Base-by-base conservation (phyloP, 352 stramenopile species). In the Bremia lactucae region DNA sequence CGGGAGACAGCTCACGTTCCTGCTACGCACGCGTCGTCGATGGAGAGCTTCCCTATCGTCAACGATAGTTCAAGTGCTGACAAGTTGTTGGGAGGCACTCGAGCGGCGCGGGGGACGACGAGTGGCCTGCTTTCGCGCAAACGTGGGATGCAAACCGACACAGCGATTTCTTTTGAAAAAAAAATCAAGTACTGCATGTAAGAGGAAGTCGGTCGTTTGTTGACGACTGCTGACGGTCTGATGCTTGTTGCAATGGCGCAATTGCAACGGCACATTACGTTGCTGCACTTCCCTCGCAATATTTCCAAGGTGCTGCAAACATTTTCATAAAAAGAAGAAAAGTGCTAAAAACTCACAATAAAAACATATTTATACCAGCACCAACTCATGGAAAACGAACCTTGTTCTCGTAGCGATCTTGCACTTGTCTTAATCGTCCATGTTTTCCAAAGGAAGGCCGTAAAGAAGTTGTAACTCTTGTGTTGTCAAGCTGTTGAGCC, bases 51-150 rank as follows among this genome's bases (percentile, higher is more conserved):
- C 46, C 59, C 64, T 50, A 60, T 70, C 64, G 62, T 58, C 64
- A 79, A 75, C 68, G 60, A 73, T 68, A 74, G 68, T 74, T 79
- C 68, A 79, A 79, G 68, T 79, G 68, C 68, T 79, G 68, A 79
- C 68, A 72, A 76, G 65, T 74, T 73, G 64, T 68, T 69, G 63
- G 66, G 49, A 63, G 68, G 46, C 48, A 56, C 46, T 38, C 23
- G 59, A 47, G 42, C 56, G 43, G 25, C 41, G 48, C 57, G 48
- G 46, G 48, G 33, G 48, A 34, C 40, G 24, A 56, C 15, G 44
- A 60, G 36, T 20, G 48, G 40, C 47, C 59, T 53, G 46, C 38
- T 55, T 43, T 45, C 52, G 38, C 58, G 64, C 61, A 79, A 79
- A 59, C 68, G 68, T 49, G 42, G 44, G 52, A 65, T 64, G 48